Percentiles rank a stretch among this genome's conserved stretches.
Conservation (phyloP, 2,329 filamentous ascomycete genomes). For the Sclerotinia trifoliorum region DNA sequence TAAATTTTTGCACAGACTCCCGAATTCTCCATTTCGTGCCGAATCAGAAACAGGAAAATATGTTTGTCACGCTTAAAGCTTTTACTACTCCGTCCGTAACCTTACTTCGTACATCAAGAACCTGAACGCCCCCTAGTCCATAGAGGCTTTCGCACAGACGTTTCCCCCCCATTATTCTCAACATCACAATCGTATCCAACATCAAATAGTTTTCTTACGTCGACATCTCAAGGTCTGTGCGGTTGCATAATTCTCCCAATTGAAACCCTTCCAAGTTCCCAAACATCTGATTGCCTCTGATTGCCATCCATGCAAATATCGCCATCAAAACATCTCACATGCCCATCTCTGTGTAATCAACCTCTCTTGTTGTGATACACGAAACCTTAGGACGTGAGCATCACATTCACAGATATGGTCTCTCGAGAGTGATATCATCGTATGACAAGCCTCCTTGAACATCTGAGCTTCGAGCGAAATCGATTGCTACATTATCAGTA, state of each 20-base stretch:
- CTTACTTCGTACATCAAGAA: neutral
- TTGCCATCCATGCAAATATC: conserved; percentile 1
- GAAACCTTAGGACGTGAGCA: neutral
- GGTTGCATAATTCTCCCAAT: neutral
- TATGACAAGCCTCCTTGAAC: neutral
- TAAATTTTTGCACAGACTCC: conserved; percentile 15
- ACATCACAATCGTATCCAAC: neutral
- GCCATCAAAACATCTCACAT: conserved; percentile 5
- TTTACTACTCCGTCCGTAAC: no score
- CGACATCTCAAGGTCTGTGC: conserved; percentile 14
- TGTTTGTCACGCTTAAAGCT: neutral
- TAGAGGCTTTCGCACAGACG: conserved; percentile 12
- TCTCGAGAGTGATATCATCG: neutral
- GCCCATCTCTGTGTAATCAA: neutral
- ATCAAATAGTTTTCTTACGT: conserved; percentile 3
- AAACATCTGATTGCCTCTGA: neutral
- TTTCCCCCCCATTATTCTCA: neutral
- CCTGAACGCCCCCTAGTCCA: neutral
- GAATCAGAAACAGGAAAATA: conserved; percentile 5
- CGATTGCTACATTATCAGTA: no score
- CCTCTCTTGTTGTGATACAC: neutral
- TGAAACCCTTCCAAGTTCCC: neutral
- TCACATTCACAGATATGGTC: neutral
- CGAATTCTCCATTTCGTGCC: conserved; percentile 8
- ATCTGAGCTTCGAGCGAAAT: no score